A percentile compares a stretch with the other conserved stretches of the same genome.
phyloP scores from a whole-genome alignment of 2,329 filamentous ascomycete species.

The Verruconis gallopava region DNA sequence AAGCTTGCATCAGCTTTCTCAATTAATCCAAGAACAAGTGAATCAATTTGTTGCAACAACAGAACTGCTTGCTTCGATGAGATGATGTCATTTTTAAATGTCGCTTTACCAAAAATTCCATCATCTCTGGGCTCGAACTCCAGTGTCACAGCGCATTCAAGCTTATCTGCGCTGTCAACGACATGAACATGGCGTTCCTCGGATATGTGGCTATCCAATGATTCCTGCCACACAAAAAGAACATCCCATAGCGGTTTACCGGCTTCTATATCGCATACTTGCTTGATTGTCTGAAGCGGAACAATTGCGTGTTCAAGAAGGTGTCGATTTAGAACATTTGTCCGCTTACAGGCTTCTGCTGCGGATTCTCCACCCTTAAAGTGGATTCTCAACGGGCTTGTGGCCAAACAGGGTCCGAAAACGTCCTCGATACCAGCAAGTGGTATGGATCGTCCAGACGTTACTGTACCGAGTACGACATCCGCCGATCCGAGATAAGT shows the following conservation, averaged over 20 bases:
- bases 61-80: conserved; percentile 41
- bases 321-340: conserved; percentile 53
- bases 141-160: conserved; percentile 64
- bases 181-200: conserved; percentile 36
- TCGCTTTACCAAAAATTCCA: conserved; percentile 38
- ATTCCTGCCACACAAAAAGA: conserved; percentile 77
- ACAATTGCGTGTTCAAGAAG: conserved; percentile 51
- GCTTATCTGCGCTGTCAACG: conserved; percentile 51
- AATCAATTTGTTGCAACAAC: conserved; percentile 49
- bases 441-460: conserved; percentile 67
- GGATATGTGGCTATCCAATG: conserved; percentile 31
- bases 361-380: conserved; percentile 38
- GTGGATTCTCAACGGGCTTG: conserved; percentile 58
- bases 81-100: conserved; percentile 42
- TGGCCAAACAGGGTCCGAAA: conserved; percentile 67
- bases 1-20: conserved; percentile 22
- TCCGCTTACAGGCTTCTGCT: conserved; percentile 46
- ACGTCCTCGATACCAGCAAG: conserved; percentile 57
- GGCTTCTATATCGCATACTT: conserved; percentile 40
- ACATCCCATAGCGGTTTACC: conserved; percentile 57
- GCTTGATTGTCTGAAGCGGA: conserved; percentile 57
- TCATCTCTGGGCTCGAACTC: conserved; percentile 55
- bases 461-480: conserved; percentile 63
- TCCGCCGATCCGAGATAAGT: conserved; percentile 52
- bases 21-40: conserved; percentile 34